phyloP scores from a whole-genome alignment of 2,329 filamentous ascomycete species.

The Aspergillus versicolor region DNA sequence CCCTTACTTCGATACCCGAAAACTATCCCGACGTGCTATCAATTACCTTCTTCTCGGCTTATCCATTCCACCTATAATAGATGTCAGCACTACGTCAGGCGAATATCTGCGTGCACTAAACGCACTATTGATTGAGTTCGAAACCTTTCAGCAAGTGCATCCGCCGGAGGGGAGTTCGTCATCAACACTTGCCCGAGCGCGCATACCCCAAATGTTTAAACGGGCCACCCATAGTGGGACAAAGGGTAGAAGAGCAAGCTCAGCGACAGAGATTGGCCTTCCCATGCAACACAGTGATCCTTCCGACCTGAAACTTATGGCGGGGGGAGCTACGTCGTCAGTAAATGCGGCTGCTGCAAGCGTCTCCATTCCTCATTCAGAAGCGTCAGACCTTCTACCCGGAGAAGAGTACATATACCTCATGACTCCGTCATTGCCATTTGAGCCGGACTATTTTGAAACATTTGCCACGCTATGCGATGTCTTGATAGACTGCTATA shows the following conservation, averaged over 20 bases:
- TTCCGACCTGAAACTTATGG: slow-evolving; percentile 48
- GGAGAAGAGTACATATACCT: slow-evolving; percentile 88
- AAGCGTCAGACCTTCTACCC: slow-evolving; percentile 63
- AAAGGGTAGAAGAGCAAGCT: slow-evolving; percentile 60
- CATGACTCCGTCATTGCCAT: slow-evolving; percentile 87
- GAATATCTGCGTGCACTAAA: slow-evolving; percentile 89
- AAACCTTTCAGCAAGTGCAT: slow-evolving; percentile 86
- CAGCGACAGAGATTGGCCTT: slow-evolving; percentile 59
- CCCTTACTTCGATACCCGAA: slow-evolving; percentile 80
- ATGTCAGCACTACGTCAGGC: slow-evolving; percentile 73
- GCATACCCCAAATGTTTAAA: slow-evolving; percentile 82
- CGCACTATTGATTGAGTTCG: slow-evolving; percentile 83
- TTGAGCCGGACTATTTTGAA: slow-evolving; percentile 95
- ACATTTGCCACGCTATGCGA: slow-evolving; percentile 96
- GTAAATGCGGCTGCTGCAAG: slow-evolving; percentile 37
- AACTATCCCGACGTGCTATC: slow-evolving; percentile 83
- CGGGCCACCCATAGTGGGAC: slow-evolving; percentile 56
- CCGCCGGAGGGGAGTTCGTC: slow-evolving; percentile 70
- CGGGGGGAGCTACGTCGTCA: slow-evolving; percentile 39
- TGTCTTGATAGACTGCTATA: slow-evolving; percentile 89
- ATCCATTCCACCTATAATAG: slow-evolving; percentile 84
- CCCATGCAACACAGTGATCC: slow-evolving; percentile 51
- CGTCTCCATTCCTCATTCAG: slow-evolving; percentile 47
- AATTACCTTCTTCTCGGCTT: slow-evolving; percentile 92
- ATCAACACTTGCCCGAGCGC: slow-evolving; percentile 70